Percentiles rank a stretch among this genome's conserved stretches.
Conservation (phyloP, 2,329 filamentous ascomycete species). For the Ophiostoma sp. region DNA sequence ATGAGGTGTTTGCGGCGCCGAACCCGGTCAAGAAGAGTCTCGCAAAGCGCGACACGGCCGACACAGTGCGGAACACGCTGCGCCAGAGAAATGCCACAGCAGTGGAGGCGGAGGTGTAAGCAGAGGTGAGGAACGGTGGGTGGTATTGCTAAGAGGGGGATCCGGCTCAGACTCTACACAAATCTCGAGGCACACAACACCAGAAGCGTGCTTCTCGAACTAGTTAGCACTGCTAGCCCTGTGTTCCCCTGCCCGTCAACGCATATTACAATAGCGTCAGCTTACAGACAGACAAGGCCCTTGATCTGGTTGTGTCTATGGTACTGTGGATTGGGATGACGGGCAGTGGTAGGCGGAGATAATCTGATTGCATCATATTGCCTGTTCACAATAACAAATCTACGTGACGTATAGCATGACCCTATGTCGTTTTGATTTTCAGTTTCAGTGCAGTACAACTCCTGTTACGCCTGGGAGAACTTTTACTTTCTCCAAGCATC, state of each 20-base stretch:
- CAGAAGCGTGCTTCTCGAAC: background rate
- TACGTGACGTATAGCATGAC: no score
- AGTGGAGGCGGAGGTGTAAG: background rate
- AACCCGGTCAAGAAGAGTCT: constrained; percentile 25
- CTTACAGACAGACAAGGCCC: background rate
- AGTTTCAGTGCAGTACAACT: no score
- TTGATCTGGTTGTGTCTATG: background rate
- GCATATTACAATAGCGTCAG: background rate
- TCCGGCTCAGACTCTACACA: background rate
- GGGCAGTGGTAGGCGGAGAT: no score
- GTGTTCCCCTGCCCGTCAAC: background rate
- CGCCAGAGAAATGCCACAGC: background rate
- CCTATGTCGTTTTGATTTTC: no score
- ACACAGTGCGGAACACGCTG: constrained; percentile 11
- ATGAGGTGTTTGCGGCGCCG: constrained; percentile 22
- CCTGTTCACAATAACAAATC: no score
- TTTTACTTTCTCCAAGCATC: no score
- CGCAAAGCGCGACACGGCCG: constrained; percentile 17
- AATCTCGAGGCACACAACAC: background rate
- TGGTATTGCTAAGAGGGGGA: background rate
- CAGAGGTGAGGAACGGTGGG: background rate
- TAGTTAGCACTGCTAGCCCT: background rate
- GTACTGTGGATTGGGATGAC: background rate
- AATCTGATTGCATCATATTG: no score
- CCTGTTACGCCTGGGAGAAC: no score